phyloP scores from a whole-genome alignment of 1,284 basidiomycete species.

The Microbotryum intermedium region DNA sequence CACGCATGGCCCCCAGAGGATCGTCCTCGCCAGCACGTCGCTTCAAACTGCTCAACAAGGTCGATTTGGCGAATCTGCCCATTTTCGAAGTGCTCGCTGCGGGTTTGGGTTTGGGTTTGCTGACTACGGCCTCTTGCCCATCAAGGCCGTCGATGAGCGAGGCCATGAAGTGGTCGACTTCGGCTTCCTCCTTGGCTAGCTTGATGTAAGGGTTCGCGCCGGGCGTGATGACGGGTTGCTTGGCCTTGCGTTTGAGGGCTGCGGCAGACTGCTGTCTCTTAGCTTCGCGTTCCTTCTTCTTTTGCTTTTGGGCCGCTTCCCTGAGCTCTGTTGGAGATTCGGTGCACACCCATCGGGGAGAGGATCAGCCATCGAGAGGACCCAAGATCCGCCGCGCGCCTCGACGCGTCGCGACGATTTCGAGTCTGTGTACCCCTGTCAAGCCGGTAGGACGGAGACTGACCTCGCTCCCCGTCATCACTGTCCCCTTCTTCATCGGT shows the following conservation, averaged over 20 bases:
- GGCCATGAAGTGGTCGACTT: slow-evolving; percentile 80
- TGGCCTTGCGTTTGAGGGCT: slow-evolving; percentile 27
- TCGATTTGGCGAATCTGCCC: background rate
- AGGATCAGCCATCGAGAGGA: too few species aligned
- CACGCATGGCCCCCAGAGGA: background rate
- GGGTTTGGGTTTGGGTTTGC: background rate
- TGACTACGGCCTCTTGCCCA: slow-evolving; percentile 25
- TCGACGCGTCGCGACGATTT: too few species aligned
- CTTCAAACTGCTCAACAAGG: slow-evolving; percentile 5
- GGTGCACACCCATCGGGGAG: too few species aligned
- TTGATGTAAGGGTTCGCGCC: slow-evolving; percentile 34
- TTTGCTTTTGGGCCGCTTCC: slow-evolving; percentile 22
- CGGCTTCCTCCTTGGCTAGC: slow-evolving; percentile 24
- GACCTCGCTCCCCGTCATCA: slow-evolving; percentile 39
- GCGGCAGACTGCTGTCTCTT: slow-evolving; percentile 11
- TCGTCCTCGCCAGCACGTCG: slow-evolving; percentile 18
- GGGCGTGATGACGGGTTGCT: slow-evolving; percentile 44
- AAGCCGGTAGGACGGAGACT: slow-evolving; percentile 11
- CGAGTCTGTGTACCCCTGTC: background rate
- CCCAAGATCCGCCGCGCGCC: too few species aligned
- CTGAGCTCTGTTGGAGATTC: too few species aligned
- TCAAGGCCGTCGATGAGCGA: slow-evolving; percentile 63
- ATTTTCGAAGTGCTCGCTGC: background rate
- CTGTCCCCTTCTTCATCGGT: slow-evolving; percentile 44
- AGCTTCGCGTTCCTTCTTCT: slow-evolving; percentile 18